Evolutionary conservation across 768 basidiomycete genomes (phyloP).

Genomic region (Amanita phalloides): DNA sequence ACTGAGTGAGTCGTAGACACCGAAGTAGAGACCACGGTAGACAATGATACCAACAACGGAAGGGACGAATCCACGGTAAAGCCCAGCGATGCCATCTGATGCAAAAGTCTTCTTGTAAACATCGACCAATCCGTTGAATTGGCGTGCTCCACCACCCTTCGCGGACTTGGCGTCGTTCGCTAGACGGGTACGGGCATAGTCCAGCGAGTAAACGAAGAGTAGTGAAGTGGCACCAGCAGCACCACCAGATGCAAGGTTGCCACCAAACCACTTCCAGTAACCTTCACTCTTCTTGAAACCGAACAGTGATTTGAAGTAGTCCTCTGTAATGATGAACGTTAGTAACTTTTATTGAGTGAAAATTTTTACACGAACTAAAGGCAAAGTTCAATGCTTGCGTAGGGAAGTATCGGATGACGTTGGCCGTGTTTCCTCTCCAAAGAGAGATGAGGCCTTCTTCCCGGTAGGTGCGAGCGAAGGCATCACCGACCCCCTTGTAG

Average conservation of each 20-base stretch:
- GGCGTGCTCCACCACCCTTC: conserved; percentile 83
- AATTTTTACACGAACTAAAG: conserved; percentile 66
- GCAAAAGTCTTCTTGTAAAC: conserved; percentile 97
- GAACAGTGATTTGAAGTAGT: conserved; percentile 98
- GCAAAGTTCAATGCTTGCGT: conserved; percentile 99
- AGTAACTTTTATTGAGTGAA: neutral
- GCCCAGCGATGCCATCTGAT: conserved; percentile 95
- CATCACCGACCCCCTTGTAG: conserved; percentile 94
- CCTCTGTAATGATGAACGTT: conserved; percentile 43
- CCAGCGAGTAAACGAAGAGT: conserved; percentile 99
- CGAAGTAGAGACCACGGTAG: conserved; percentile 99
- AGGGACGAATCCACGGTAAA: conserved; percentile 99
- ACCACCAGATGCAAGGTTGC: conserved; percentile 97
- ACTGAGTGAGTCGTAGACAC: conserved; percentile 94
- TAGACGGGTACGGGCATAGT: conserved; percentile 99
- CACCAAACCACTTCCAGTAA: conserved; percentile 98
- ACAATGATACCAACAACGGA: conserved; percentile 99
- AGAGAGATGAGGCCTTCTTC: conserved; percentile 94
- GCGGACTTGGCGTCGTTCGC: conserved; percentile 96
- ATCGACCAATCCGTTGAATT: conserved; percentile 98
- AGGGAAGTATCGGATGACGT: conserved; percentile 99
- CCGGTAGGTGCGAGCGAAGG: conserved; percentile 82
- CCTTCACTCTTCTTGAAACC: conserved; percentile 98
- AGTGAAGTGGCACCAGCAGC: conserved; percentile 98
- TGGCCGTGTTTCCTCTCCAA: conserved; percentile 99